phyloP scores from a whole-genome alignment of 257 asterid genomes.

The Solanum phureja region DNA sequence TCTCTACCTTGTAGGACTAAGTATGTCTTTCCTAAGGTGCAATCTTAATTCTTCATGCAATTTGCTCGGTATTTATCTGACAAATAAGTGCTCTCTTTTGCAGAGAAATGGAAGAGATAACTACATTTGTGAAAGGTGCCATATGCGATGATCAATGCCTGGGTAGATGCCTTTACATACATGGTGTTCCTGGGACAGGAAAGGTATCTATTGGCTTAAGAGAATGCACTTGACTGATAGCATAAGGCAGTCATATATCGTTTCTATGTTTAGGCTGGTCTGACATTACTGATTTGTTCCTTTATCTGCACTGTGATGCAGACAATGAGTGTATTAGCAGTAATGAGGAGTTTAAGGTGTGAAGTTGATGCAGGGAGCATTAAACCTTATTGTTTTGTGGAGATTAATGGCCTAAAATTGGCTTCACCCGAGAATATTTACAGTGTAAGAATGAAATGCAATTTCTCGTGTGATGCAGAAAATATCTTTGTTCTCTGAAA shows the following conservation, averaged over 20 bases:
- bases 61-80: not conserved
- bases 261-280: not conserved
- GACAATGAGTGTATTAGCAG: constrained; percentile 94
- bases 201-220: constrained; percentile 37
- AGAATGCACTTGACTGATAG: not conserved
- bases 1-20: constrained; percentile 83
- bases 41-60: not conserved
- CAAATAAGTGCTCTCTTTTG: not conserved
- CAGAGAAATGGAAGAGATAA: constrained; percentile 92
- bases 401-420: constrained; percentile 90
- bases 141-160: constrained; percentile 85
- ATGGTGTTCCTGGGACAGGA: constrained; percentile 99
- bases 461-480: not conserved
- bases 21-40: constrained; percentile 30
- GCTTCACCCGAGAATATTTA: constrained; percentile 91
- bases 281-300: not conserved
- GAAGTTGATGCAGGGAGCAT: constrained; percentile 78
- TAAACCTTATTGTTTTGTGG: constrained; percentile 84
- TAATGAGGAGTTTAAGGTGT: constrained; percentile 65
- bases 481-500: not conserved
- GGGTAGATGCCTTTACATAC: constrained; percentile 89
- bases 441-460: constrained; percentile 36
- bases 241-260: not conserved
- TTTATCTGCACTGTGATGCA: constrained; percentile 32
- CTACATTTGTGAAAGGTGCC: constrained; percentile 77